Evolutionary conservation across 352 stramenopile species (phyloP), one percentile per base, ranked within the genome.

Genomic region (Globisporangium perplexum): DNA sequence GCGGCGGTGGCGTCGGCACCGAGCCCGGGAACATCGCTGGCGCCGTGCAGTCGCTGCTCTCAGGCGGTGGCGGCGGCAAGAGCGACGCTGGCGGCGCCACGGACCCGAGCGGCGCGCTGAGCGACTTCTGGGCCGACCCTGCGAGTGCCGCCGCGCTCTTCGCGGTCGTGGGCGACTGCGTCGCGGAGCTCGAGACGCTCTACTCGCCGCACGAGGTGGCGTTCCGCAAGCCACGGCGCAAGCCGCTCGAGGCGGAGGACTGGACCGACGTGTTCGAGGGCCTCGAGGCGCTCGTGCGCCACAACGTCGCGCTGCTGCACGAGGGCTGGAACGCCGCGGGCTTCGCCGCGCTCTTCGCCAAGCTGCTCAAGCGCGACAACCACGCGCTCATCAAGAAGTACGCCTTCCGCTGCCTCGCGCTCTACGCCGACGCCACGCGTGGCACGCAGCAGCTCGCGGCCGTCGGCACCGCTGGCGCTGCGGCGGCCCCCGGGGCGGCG

Each of bases 341-440:
- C 1, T 83, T 95, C 47, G 81, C 84, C 2, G 69, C 88, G 61
- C 73, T 95, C 14, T 93, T 95, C 56, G 67, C 77, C 26, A 95
- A 95, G 65, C 58, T 95, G 35, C 69, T 93, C 23, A 86, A 88
- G 59, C 67, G 78, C 53, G 85, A 93, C 57, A 93, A 95, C 71
- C 81, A 93, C 54, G 70, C 81, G 7, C 80, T 93, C 36, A 93
- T 95, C 63, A 95, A 93, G 59, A 93, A 95, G 54, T 95, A 95
- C 59, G 84, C 84, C 6, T 95, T 95, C 60, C 71, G 84, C 1
- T 95, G 84, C 53, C 63, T 95, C 26, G 80, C 84, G 43, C 66
- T 95, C 18, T 95, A 90, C 59, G 76, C 82, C 3, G 84, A 95
- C 57, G 84, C 79, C 6, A 88, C 79, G 36, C 68, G 84, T 31